phyloP scores from a whole-genome alignment of 73 alveolate species.

The Paramecium pentaurelia region DNA sequence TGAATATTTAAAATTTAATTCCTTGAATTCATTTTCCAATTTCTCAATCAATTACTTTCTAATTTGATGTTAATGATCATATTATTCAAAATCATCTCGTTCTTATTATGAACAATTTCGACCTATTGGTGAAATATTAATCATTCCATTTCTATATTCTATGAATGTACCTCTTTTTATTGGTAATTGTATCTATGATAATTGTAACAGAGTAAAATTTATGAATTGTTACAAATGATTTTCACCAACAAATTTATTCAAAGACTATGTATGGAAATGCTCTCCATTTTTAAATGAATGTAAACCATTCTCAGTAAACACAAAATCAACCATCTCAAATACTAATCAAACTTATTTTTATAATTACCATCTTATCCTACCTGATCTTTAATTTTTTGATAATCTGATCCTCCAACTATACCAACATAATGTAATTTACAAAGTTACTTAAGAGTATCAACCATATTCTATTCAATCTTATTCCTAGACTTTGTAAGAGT shows the following conservation, averaged over 20 bases:
- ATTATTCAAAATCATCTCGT: constrained; percentile 89
- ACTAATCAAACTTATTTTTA: neutral
- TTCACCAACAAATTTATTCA: constrained; percentile 76
- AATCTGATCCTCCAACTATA: constrained; percentile 96
- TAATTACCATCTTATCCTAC: constrained; percentile 68
- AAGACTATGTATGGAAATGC: constrained; percentile 65
- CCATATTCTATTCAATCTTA: constrained; percentile 78
- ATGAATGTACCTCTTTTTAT: constrained; percentile 95
- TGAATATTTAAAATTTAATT: constrained; percentile 75
- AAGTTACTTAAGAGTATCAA: constrained; percentile 71
- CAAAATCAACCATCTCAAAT: constrained; percentile 67
- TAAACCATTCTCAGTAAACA: constrained; percentile 92
- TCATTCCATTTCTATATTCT: constrained; percentile 93
- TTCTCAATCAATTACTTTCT: constrained; percentile 82
- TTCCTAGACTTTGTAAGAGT: constrained; percentile 91
- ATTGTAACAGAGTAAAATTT: constrained; percentile 81
- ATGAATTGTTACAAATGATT: constrained; percentile 76
- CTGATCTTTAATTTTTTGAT: constrained; percentile 78
- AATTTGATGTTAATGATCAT: constrained; percentile 76
- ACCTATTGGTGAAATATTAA: constrained; percentile 95
- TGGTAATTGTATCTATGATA: constrained; percentile 93
- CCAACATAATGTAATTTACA: constrained; percentile 77
- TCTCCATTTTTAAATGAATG: constrained; percentile 69
- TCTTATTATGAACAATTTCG: constrained; percentile 93
- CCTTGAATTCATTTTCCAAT: constrained; percentile 71